phyloP scores from a whole-genome alignment of 2,329 filamentous ascomycete genomes.

The Ascochyta pisi region DNA sequence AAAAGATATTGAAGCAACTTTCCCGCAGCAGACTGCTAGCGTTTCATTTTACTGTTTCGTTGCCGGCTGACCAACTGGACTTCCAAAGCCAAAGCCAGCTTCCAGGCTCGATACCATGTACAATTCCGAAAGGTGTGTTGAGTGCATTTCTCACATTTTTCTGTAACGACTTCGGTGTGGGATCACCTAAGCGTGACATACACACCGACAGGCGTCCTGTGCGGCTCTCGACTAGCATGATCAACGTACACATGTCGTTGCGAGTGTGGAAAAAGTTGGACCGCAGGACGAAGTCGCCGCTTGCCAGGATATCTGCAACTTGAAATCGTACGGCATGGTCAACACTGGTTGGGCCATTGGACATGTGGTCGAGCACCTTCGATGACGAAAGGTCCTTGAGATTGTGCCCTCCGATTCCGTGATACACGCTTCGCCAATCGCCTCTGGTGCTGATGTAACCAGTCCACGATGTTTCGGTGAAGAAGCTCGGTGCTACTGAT shows the following conservation, averaged over 20 bases:
- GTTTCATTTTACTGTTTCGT: not conserved
- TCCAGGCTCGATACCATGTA: constrained; percentile 17
- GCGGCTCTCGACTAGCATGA: constrained; percentile 7
- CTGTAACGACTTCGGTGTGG: not conserved
- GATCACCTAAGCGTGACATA: constrained; percentile 6
- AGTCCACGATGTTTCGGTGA: constrained; percentile 15
- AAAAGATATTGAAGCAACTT: not conserved
- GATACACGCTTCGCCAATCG: constrained; percentile 21
- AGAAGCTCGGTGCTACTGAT: constrained; percentile 3
- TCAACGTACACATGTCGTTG: constrained; percentile 9
- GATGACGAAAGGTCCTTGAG: constrained; percentile 2
- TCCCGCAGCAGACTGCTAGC: not conserved
- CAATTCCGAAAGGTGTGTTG: constrained; percentile 19
- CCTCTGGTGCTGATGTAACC: constrained; percentile 16
- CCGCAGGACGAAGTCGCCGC: constrained; percentile 14
- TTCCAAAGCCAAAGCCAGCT: constrained; percentile 25
- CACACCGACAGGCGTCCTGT: constrained; percentile 14
- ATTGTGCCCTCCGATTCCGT: constrained; percentile 15
- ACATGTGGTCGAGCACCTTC: not conserved
- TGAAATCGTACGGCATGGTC: constrained; percentile 9
- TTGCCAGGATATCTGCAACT: not conserved
- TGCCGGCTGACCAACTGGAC: constrained; percentile 5
- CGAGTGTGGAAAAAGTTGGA: constrained; percentile 19
- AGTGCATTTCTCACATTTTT: constrained; percentile 6
- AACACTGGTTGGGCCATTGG: not conserved